Percentiles rank a stretch among this genome's conserved stretches.
phyloP scores from a whole-genome alignment of 805 yeast genomes.

The Starmerella stigmatis region DNA sequence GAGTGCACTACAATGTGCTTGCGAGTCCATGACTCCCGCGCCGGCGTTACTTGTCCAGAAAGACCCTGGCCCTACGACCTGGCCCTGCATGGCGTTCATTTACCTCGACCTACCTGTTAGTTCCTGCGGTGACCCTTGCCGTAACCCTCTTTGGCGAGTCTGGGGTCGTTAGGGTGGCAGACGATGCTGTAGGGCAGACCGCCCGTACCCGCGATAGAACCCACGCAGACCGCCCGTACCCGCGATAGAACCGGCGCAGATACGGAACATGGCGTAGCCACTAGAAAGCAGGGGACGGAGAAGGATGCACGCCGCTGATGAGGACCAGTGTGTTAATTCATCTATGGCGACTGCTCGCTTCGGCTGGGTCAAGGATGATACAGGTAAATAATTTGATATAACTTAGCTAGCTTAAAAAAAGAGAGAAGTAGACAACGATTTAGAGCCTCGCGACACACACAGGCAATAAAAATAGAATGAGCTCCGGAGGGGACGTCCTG shows the following conservation, averaged over 20 bases:
- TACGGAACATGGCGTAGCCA: too few species aligned
- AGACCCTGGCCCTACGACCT: background rate
- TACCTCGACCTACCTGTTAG: background rate
- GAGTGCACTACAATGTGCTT: too few species aligned
- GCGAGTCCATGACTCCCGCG: too few species aligned
- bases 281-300: too few species aligned
- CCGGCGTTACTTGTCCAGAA: background rate
- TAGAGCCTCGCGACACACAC: background rate
- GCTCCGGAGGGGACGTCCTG: too few species aligned
- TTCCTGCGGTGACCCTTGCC: conserved; percentile 8
- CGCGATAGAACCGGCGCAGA: conserved; percentile 5
- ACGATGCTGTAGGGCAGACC: background rate
- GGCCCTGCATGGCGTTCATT: background rate
- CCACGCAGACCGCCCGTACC: conserved; percentile 3
- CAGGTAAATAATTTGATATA: background rate
- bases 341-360: too few species aligned
- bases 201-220: conserved; percentile 7
- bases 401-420: background rate
- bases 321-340: too few species aligned
- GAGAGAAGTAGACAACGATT: background rate
- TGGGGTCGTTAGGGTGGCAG: too few species aligned
- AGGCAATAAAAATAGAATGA: background rate
- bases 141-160: conserved; percentile 1
- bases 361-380: too few species aligned
- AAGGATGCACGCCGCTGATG: too few species aligned